These are phyloP conservation scores for Platanthera zijinensis DNA, from an alignment of 106 monocot species.

Conservation along the genomic window DNA sequence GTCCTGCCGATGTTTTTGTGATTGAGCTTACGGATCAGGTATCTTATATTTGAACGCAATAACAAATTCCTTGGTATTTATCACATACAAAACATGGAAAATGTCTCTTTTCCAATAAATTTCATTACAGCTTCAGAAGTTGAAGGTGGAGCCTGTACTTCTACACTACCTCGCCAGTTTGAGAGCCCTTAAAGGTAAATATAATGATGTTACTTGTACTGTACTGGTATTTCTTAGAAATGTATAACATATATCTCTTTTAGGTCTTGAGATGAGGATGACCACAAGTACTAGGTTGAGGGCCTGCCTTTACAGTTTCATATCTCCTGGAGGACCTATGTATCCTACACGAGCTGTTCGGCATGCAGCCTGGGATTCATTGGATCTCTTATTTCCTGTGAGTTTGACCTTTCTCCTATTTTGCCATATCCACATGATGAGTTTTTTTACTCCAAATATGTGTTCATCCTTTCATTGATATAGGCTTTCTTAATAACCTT, in stretches of 20 bases:
- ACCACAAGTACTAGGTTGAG: constrained; percentile 85
- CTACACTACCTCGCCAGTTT: constrained; percentile 76
- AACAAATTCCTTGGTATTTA: neutral
- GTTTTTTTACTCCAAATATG: neutral
- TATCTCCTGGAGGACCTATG: constrained; percentile 93
- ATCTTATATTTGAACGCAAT: constrained; percentile 2
- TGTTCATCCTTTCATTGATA: neutral
- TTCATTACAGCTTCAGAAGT: constrained; percentile 76
- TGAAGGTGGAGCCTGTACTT: constrained; percentile 95
- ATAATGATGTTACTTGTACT: neutral
- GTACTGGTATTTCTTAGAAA: neutral
- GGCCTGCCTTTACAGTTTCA: constrained; percentile 94
- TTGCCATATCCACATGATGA: neutral
- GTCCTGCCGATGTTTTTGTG: constrained; percentile 76
- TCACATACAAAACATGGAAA: neutral
- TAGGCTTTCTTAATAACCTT: neutral
- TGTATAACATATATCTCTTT: neutral
- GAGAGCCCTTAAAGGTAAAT: constrained; percentile 66
- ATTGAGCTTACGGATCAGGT: constrained; percentile 95
- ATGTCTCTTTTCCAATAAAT: neutral
- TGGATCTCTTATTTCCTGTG: constrained; percentile 86
- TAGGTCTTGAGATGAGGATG: constrained; percentile 89
- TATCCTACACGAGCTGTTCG: constrained; percentile 96
- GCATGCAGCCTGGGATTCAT: constrained; percentile 89
- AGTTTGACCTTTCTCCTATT: constrained; percentile 16